These are phyloP conservation scores for Chalciporus chontae DNA, from an alignment of 768 basidiomycete genomes.

Conservation along the genomic window DNA sequence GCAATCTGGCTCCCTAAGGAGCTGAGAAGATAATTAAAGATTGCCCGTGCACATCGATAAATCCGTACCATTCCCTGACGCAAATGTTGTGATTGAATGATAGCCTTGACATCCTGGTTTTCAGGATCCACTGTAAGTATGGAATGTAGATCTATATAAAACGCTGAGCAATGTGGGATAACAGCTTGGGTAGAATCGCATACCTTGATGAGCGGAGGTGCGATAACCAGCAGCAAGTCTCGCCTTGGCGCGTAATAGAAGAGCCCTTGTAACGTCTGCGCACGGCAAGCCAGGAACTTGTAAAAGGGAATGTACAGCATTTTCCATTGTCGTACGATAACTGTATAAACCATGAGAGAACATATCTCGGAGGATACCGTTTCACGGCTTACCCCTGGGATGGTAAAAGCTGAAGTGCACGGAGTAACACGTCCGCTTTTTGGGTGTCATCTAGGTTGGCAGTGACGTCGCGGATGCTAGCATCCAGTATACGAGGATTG, in stretches of 20 bases:
- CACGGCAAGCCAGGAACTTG: conserved; percentile 51
- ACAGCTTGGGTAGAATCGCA: not conserved
- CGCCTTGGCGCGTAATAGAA: conserved; percentile 63
- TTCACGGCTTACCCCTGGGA: conserved; percentile 52
- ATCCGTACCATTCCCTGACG: conserved; percentile 54
- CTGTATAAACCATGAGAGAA: conserved; percentile 20
- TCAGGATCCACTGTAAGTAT: conserved; percentile 62
- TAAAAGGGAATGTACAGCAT: conserved; percentile 69
- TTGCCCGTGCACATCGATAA: not conserved
- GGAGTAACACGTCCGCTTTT: conserved; percentile 68
- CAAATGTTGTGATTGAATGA: conserved; percentile 51
- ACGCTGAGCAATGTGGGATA: not conserved
- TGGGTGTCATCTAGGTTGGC: conserved; percentile 56
- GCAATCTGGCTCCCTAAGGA: conserved; percentile 36
- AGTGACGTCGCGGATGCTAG: conserved; percentile 67
- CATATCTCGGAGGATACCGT: conserved; percentile 1
- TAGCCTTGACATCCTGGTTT: conserved; percentile 62
- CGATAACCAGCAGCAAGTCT: conserved; percentile 58
- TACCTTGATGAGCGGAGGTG: conserved; percentile 66
- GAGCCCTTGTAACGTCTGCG: conserved; percentile 53
- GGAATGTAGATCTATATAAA: conserved; percentile 55
- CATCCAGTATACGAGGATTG: conserved; percentile 75
- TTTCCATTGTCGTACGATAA: conserved; percentile 64
- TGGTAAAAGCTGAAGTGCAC: conserved; percentile 81
- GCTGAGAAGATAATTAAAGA: conserved; percentile 14